Percentiles rank a stretch among this genome's conserved stretches.
Conservation (phyloP, 2,329 filamentous ascomycete species). For the Chrysoporthe deuterocubensis region DNA sequence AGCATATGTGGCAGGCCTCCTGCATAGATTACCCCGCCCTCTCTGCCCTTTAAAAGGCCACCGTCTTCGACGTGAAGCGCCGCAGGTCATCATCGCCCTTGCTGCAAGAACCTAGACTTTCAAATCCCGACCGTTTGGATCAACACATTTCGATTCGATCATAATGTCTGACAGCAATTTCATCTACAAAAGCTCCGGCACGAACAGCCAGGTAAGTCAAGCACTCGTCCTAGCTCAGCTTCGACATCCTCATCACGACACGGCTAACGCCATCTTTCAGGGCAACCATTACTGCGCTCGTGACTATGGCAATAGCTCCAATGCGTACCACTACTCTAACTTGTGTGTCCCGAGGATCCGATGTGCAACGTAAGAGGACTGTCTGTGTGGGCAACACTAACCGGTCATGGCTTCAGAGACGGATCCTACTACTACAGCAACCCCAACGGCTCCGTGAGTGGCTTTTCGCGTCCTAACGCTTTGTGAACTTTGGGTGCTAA, state of each 20-base stretch:
- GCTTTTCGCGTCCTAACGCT: background rate
- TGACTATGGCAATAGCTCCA: constrained; percentile 60
- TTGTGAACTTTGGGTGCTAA: background rate
- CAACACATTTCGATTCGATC: background rate
- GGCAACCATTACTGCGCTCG: constrained; percentile 71
- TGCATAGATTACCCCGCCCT: background rate
- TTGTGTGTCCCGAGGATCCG: constrained; percentile 42
- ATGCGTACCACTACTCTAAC: constrained; percentile 73
- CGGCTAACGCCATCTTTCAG: constrained; percentile 41
- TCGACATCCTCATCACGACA: background rate
- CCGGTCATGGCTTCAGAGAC: constrained; percentile 41
- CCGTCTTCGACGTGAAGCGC: background rate
- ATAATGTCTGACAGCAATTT: constrained; percentile 37
- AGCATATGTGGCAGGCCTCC: background rate
- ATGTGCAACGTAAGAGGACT: background rate
- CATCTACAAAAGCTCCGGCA: constrained; percentile 56
- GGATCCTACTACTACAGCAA: constrained; percentile 78
- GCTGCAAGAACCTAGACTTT: background rate
- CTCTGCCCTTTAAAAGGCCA: background rate
- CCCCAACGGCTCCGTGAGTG: constrained; percentile 57
- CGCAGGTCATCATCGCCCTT: background rate
- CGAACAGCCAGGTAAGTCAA: constrained; percentile 61
- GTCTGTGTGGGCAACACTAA: background rate
- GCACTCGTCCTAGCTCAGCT: background rate
- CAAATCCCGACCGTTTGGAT: too few relatives aligned